Conservation (phyloP, 202 grass and related monocot genomes). For the Elaeis oleifera region DNA sequence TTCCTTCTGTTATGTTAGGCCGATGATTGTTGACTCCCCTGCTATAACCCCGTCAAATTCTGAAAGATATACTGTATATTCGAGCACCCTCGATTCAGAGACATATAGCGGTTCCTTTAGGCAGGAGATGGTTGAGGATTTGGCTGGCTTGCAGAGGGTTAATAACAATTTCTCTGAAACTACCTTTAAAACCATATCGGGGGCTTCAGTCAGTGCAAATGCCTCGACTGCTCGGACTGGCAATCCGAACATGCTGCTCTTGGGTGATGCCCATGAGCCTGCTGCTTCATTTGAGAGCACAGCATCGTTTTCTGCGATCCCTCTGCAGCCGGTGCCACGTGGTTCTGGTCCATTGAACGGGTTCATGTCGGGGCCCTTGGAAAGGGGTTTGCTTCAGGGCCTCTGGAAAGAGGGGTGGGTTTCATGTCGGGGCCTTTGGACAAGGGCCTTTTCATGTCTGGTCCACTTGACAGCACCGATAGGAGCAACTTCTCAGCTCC, state of each 20-base stretch:
- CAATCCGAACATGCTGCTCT: slow-evolving; percentile 45
- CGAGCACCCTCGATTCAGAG: not conserved
- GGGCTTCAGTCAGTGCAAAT: slow-evolving; percentile 81
- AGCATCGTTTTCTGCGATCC: slow-evolving; percentile 58
- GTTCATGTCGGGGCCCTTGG: slow-evolving; percentile 78
- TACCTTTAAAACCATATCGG: slow-evolving; percentile 72
- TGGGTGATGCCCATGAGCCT: slow-evolving; percentile 43
- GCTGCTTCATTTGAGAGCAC: slow-evolving; percentile 80
- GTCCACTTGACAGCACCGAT: slow-evolving; percentile 47
- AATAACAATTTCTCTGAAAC: slow-evolving; percentile 52
- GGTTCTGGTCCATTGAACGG: slow-evolving; percentile 60
- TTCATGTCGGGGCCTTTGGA: slow-evolving; percentile 74
- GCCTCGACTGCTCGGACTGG: slow-evolving; percentile 61
- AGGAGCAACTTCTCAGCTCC: slow-evolving; percentile 69
- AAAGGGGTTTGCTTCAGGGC: slow-evolving; percentile 65
- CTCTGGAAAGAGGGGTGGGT: slow-evolving; percentile 45
- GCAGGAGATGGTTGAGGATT: not conserved
- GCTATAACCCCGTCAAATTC: not conserved
- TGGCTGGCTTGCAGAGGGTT: not conserved
- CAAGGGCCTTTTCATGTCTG: slow-evolving; percentile 76
- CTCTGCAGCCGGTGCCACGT: slow-evolving; percentile 60
- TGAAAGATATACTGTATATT: not conserved
- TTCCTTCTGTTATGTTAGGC: slow-evolving; percentile 86
- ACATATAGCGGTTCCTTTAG: not conserved
- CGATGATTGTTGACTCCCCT: slow-evolving; percentile 14